Evolutionary conservation across 495 filamentous ascomycete genomes (phyloP).

Genomic region (Aspergillus ellipticus): DNA sequence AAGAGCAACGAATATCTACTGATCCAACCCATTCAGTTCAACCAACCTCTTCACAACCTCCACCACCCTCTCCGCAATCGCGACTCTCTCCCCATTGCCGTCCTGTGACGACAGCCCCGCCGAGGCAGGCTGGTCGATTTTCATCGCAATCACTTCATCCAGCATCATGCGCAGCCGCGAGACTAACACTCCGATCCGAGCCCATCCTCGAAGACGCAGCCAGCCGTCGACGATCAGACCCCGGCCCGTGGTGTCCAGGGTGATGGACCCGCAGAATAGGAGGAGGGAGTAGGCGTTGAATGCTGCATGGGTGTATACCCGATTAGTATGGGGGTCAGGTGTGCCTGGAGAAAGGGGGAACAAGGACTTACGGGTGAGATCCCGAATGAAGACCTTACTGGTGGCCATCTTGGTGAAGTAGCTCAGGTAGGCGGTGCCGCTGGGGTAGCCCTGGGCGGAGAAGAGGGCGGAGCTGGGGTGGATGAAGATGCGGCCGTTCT

Average conservation of each 20-base stretch:
- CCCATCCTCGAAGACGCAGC: constrained; percentile 88
- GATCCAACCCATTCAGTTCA: constrained; percentile 84
- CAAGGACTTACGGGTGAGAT: constrained; percentile 76
- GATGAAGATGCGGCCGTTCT: constrained; percentile 85
- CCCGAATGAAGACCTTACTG: constrained; percentile 81
- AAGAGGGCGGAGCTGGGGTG: constrained; percentile 87
- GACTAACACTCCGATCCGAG: constrained; percentile 86
- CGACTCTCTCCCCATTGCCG: constrained; percentile 19
- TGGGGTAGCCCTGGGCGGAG: constrained; percentile 68
- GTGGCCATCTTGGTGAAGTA: constrained; percentile 92
- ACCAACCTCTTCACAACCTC: constrained; percentile 71
- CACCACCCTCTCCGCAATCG: constrained; percentile 62
- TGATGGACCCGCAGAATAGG: constrained; percentile 82
- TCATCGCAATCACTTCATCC: constrained; percentile 72
- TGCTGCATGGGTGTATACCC: constrained; percentile 51
- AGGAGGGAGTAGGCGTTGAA: constrained; percentile 89
- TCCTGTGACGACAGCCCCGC: neutral
- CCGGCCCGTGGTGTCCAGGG: constrained; percentile 80
- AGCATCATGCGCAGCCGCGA: constrained; percentile 79
- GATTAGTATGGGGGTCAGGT: neutral
- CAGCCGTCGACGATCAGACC: constrained; percentile 92
- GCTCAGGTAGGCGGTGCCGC: constrained; percentile 65
- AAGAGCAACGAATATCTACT: constrained; percentile 28
- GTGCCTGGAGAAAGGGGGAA: no score
- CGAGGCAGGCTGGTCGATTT: constrained; percentile 68